Conservation (phyloP, 345 rosid species). For the Dipteronia dyeriana region DNA sequence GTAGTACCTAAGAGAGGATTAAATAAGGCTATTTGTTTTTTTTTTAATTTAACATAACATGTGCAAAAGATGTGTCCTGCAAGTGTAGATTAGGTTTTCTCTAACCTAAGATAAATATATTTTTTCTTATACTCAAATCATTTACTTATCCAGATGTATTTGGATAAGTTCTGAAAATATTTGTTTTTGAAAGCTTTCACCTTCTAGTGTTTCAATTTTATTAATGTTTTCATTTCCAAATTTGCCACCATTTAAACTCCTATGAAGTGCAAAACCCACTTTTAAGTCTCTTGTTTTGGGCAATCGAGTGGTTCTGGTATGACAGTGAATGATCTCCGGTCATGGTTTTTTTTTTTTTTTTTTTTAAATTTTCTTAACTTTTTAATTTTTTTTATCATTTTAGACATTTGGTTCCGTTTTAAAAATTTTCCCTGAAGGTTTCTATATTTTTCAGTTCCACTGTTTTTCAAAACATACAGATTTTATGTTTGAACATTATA, state of each 20-base stretch:
- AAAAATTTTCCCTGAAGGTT: background rate
- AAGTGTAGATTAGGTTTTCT: background rate
- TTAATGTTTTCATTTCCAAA: background rate
- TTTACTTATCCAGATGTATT: background rate
- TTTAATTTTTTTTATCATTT: too few relatives aligned
- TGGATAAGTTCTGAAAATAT: background rate
- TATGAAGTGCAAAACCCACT: background rate
- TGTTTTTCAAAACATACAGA: background rate
- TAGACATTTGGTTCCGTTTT: background rate
- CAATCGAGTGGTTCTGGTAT: too few relatives aligned
- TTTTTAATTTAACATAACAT: background rate
- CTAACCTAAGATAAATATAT: background rate
- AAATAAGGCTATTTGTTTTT: background rate
- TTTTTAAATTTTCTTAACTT: too few relatives aligned
- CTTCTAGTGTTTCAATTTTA: background rate
- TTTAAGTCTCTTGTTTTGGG: too few relatives aligned
- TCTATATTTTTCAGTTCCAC: background rate
- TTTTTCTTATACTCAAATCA: constrained; percentile 3
- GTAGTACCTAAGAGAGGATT: constrained; percentile 2
- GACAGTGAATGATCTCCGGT: too few relatives aligned
- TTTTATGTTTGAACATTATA: background rate
- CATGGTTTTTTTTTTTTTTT: too few relatives aligned
- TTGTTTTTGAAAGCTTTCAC: background rate
- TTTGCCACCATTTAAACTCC: background rate
- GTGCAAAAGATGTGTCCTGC: background rate